phyloP scores from a whole-genome alignment of 495 filamentous ascomycete genomes.

The Daldinia grandis region DNA sequence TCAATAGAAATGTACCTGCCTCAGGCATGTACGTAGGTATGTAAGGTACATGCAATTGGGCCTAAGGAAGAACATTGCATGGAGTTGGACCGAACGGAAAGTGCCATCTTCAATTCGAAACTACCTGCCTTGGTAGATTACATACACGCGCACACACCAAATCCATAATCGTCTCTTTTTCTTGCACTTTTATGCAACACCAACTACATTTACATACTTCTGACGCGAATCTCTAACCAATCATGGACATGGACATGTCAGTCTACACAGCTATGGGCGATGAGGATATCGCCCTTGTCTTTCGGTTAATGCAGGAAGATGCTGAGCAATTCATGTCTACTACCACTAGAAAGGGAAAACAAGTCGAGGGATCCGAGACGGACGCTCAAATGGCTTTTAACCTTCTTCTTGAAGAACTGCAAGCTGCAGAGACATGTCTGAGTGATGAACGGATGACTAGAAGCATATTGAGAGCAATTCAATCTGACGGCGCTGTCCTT shows the following conservation, averaged over 20 bases:
- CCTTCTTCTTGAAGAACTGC: slow-evolving; percentile 44
- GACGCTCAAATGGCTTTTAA: slow-evolving; percentile 45
- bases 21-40: not conserved
- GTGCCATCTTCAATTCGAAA: not conserved
- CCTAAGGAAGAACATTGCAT: not conserved
- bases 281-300: slow-evolving; percentile 20
- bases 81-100: not conserved
- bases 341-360: slow-evolving; percentile 50
- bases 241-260: not conserved
- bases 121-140: no score
- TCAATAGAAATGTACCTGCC: not conserved
- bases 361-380: slow-evolving; percentile 36
- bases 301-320: slow-evolving; percentile 46
- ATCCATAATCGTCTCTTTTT: not conserved
- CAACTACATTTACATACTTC: not conserved
- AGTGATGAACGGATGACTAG: slow-evolving; percentile 44
- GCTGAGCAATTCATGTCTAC: slow-evolving; percentile 23
- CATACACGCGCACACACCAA: not conserved
- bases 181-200: slow-evolving; percentile 1
- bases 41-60: not conserved
- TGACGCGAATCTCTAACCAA: not conserved
- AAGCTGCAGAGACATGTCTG: slow-evolving; percentile 18
- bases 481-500: slow-evolving; percentile 42
- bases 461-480: slow-evolving; percentile 46
- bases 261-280: slow-evolving; percentile 10